Conservation (phyloP, 805 yeast genomes). For the Spathaspora sp. region DNA sequence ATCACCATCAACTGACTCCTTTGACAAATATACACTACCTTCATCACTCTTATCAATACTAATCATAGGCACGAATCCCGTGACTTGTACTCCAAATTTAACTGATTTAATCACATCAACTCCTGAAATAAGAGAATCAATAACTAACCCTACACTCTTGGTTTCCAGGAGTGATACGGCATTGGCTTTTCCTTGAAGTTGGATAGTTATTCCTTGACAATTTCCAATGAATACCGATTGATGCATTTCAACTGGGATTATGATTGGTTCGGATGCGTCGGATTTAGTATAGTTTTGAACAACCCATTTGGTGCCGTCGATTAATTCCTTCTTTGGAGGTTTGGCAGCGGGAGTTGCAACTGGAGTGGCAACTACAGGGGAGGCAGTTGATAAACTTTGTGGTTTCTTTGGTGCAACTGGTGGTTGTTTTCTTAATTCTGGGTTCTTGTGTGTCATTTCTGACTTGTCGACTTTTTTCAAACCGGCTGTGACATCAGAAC, state of each 20-base stretch:
- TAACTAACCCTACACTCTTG: slow-evolving; percentile 66
- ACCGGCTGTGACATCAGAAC: slow-evolving; percentile 78
- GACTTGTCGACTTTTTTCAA: slow-evolving; percentile 90
- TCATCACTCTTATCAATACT: slow-evolving; percentile 86
- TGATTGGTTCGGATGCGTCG: slow-evolving; percentile 44
- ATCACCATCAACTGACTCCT: slow-evolving; percentile 65
- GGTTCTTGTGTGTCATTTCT: slow-evolving; percentile 92
- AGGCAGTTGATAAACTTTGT: slow-evolving; percentile 45
- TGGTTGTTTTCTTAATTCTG: slow-evolving; percentile 63
- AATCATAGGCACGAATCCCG: slow-evolving; percentile 79
- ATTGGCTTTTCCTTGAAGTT: slow-evolving; percentile 86
- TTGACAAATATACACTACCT: slow-evolving; percentile 74
- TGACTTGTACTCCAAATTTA: slow-evolving; percentile 80
- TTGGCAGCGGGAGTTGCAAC: slow-evolving; percentile 35
- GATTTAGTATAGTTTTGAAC: slow-evolving; percentile 69
- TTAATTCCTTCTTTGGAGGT: slow-evolving; percentile 58
- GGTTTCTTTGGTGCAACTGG: slow-evolving; percentile 53
- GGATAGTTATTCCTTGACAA: slow-evolving; percentile 69
- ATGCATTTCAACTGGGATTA: slow-evolving; percentile 74
- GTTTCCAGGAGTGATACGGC: slow-evolving; percentile 80
- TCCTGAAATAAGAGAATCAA: slow-evolving; percentile 84
- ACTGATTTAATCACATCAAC: slow-evolving; percentile 80
- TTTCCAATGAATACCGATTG: slow-evolving; percentile 89
- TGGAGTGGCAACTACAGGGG: slow-evolving; percentile 52
- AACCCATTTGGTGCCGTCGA: slow-evolving; percentile 83